These are phyloP conservation scores for Termitomyces sp. DNA, from an alignment of 768 basidiomycete species.

Conservation along the genomic window DNA sequence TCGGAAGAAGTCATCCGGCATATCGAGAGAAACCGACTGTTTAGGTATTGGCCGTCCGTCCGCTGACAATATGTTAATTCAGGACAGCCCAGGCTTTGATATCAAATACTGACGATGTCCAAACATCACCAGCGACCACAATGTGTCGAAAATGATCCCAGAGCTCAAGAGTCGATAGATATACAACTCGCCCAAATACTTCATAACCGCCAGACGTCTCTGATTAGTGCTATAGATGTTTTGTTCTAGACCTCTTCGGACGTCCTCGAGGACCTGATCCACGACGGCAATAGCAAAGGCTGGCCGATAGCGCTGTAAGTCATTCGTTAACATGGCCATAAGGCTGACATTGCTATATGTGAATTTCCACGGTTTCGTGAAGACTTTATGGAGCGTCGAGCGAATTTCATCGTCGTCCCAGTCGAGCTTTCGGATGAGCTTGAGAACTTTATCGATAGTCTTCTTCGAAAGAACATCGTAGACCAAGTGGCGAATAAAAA, in stretches of 20 bases:
- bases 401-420: constrained; percentile 80
- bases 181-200: constrained; percentile 96
- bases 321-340: constrained; percentile 92
- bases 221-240: constrained; percentile 96
- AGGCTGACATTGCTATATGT: constrained; percentile 88
- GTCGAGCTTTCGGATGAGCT: constrained; percentile 88
- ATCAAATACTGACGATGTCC: constrained; percentile 76
- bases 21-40: constrained; percentile 72
- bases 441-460: constrained; percentile 94
- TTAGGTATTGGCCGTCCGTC: constrained; percentile 87
- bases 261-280: constrained; percentile 93
- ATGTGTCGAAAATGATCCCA: constrained; percentile 83
- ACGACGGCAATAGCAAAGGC: constrained; percentile 85
- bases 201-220: constrained; percentile 84
- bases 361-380: constrained; percentile 98
- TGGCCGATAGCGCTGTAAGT: constrained; percentile 90
- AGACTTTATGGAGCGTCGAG: constrained; percentile 75
- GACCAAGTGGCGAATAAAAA: constrained; percentile 95
- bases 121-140: constrained; percentile 94
- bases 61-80: constrained; percentile 42
- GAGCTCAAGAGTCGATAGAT: constrained; percentile 93
- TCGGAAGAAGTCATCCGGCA: constrained; percentile 96
- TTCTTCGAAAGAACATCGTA: constrained; percentile 91
- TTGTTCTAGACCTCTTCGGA: constrained; percentile 86
- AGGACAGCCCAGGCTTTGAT: background rate